Conservation (phyloP, 179 eudicot genomes). For the Spinacia oleracea region DNA sequence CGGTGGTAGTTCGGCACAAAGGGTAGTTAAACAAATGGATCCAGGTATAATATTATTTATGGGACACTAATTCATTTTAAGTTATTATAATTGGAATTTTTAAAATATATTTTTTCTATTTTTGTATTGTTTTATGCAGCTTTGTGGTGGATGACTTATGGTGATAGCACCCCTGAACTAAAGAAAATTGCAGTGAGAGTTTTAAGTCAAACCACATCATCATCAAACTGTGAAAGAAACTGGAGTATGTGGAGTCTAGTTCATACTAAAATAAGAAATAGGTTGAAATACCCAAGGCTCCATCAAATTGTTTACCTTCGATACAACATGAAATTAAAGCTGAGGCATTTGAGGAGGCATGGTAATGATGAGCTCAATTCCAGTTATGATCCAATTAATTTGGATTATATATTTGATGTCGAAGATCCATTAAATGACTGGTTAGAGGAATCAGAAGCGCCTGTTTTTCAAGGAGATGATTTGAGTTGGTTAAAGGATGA, state of each 20-base stretch:
- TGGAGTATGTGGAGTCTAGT: constrained; percentile 22
- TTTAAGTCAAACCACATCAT: constrained; percentile 6
- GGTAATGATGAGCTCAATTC: not conserved
- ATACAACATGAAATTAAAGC: constrained; percentile 8
- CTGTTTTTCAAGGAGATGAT: not conserved
- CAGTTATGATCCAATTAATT: constrained; percentile 14
- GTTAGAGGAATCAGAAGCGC: not conserved
- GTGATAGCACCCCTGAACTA: not conserved
- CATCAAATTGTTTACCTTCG: constrained; percentile 5
- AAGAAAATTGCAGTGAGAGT: not conserved
- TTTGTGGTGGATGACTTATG: constrained; percentile 13
- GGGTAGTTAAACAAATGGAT: not conserved
- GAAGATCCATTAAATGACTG: not conserved
- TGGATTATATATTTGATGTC: not conserved
- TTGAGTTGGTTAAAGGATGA: not conserved
- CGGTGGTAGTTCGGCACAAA: not conserved
- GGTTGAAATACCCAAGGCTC: constrained; percentile 12
- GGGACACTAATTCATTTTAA: too few species aligned
- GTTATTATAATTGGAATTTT: too few species aligned
- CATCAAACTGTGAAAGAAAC: constrained; percentile 19
- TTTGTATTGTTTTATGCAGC: not conserved
- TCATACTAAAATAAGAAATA: constrained; percentile 14
- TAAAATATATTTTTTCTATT: too few species aligned
- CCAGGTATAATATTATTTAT: not conserved
- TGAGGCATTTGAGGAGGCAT: not conserved